Conservation (phyloP, 805 yeast genomes). For the Phaffomyces opuntiae region DNA sequence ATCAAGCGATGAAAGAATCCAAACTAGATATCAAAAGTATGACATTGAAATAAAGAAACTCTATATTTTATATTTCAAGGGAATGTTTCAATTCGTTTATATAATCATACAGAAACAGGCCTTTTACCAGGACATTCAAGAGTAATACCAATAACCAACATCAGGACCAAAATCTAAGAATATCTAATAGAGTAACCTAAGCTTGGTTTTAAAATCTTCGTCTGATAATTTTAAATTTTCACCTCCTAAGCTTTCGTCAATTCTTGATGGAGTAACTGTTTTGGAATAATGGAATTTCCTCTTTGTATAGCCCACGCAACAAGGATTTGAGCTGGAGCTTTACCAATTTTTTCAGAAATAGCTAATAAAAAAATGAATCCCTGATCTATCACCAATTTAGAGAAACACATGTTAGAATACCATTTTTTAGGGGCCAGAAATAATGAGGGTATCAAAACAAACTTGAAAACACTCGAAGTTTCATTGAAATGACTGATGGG, state of each 20-base stretch:
- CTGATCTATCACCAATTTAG: no score
- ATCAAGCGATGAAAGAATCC: no score
- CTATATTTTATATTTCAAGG: no score
- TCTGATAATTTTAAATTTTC: constrained; percentile 24
- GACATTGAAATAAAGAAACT: no score
- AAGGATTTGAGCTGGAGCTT: constrained; percentile 43
- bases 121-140: constrained; percentile 27
- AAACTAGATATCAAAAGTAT: no score
- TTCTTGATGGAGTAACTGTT: constrained; percentile 38
- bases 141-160: constrained; percentile 27
- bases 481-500: no score
- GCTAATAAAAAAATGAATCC: constrained; percentile 9
- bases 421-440: no score
- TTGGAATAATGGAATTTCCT: constrained; percentile 47
- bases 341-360: constrained; percentile 37
- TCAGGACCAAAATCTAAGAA: constrained; percentile 27
- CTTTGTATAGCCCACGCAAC: constrained; percentile 56
- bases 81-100: no score
- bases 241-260: constrained; percentile 28
- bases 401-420: no score
- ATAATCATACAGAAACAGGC: constrained; percentile 1
- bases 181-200: constrained; percentile 25
- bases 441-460: no score
- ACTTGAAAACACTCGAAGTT: no score
- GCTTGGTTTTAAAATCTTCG: constrained; percentile 26